phyloP scores from a whole-genome alignment of 75 land plant species.

The Chamaecyparis obtusa region DNA sequence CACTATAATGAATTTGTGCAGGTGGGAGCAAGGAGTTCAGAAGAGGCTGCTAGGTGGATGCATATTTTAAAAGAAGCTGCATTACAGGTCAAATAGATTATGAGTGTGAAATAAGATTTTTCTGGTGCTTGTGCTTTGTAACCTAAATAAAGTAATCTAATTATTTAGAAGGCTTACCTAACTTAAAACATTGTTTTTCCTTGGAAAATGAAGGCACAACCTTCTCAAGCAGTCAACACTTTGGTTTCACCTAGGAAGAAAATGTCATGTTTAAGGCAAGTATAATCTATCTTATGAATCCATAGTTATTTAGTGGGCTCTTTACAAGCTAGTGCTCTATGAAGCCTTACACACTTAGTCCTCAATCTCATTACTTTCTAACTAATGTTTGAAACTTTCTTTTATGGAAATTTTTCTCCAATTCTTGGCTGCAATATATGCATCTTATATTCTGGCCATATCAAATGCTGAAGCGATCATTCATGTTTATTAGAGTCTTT shows the following conservation, averaged over 20 bases:
- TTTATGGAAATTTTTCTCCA: background rate
- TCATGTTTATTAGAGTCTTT: background rate
- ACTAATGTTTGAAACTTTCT: background rate
- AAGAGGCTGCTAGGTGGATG: constrained; percentile 96
- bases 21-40: constrained; percentile 87
- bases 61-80: constrained; percentile 62
- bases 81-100: constrained; percentile 41
- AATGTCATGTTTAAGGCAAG: constrained; percentile 22
- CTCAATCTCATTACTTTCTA: background rate
- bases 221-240: constrained; percentile 16
- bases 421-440: background rate
- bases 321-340: background rate
- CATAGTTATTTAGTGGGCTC: background rate
- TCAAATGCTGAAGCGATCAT: background rate
- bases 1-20: constrained; percentile 14
- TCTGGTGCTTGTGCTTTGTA: background rate
- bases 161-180: background rate
- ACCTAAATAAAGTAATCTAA: background rate
- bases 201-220: constrained; percentile 24
- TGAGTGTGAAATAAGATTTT: background rate
- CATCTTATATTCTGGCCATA: background rate
- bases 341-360: background rate
- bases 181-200: background rate
- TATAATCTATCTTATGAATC: background rate
- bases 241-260: constrained; percentile 27